Base-by-base conservation (phyloP, 441 rosid genomes). In the Adansonia rubrostipa region DNA sequence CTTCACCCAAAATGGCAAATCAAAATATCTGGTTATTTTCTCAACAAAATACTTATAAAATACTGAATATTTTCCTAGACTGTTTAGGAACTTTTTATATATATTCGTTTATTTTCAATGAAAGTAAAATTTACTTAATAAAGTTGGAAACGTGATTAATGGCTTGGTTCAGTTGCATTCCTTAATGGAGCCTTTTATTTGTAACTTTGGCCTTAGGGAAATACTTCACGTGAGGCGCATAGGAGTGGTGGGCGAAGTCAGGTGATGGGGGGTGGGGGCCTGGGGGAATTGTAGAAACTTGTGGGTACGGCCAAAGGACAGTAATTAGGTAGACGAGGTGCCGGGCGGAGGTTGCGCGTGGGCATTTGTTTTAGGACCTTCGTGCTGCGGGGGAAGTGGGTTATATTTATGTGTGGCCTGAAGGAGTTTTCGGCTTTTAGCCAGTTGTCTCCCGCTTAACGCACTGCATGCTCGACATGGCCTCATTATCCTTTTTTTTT, bases 391-490 rank as follows among this genome's bases (percentile, higher is more conserved):
- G 19, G 67, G 8, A 63, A 11, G 0, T 33, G 67, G 44, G 67
- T 28, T 63, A 13, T 33, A 33, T 33, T 33, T 20, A 60, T 6
- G 67, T 6, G 3, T 42, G 51, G 50, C 19, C 68, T 14, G 47
- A 4, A 14, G 61, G 36, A 33, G 76, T 47, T 47, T 67, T 33
- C 15, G 11, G 76, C 84, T 47, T 53, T 67, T 33, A 24, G 15
- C 78, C 84, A 80, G 85, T 87, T 84, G 82, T 86, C 61, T 76
- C 69, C 80, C 82, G 79, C 72, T 74, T 76, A 74, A 47, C 65
- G 45, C 56, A 63, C 54, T 74, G 66, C 71, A 44, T 51, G 58
- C 48, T 66, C 61, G 50, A 67, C 58, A 11, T 6, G 6, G 15
- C 1, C 15, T 10, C 14, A 22, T 61, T 22, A 33, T 10, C 2